phyloP scores from a whole-genome alignment of 2,329 filamentous ascomycete species.

The Xylaria hypoxylon region DNA sequence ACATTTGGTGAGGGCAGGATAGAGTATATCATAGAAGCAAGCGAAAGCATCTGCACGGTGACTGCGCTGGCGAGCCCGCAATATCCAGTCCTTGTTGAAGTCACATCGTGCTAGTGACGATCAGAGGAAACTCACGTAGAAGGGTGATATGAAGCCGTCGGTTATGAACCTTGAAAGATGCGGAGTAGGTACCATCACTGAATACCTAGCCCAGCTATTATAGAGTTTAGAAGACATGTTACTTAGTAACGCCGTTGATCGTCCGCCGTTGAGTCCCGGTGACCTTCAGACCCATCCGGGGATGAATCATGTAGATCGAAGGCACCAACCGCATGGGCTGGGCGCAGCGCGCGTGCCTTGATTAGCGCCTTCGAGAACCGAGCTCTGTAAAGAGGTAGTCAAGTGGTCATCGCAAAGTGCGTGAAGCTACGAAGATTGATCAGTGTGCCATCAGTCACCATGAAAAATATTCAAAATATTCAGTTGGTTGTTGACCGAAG shows the following conservation, averaged over 20 bases:
- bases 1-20: not conserved
- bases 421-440: not conserved
- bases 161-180: not conserved
- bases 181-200: not conserved
- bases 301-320: not conserved
- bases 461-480: not conserved
- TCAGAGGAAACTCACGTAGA: not conserved
- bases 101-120: not conserved
- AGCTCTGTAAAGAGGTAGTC: not conserved
- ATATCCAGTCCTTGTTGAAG: not conserved
- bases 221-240: not conserved
- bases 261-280: not conserved
- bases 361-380: not conserved
- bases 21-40: not conserved
- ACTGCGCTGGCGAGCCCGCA: too few species aligned
- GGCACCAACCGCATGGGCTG: not conserved
- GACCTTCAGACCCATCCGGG: not conserved
- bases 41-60: too few species aligned
- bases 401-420: not conserved
- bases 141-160: not conserved
- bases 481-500: not conserved
- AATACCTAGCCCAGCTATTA: not conserved
- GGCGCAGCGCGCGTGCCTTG: not conserved
- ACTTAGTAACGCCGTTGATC: not conserved
- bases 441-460: not conserved